A percentile compares a stretch with the other conserved stretches of the same genome.
These are phyloP conservation scores for Cymodocea nodosa DNA, from an alignment of 116 monocot species.

Conservation along the genomic window DNA sequence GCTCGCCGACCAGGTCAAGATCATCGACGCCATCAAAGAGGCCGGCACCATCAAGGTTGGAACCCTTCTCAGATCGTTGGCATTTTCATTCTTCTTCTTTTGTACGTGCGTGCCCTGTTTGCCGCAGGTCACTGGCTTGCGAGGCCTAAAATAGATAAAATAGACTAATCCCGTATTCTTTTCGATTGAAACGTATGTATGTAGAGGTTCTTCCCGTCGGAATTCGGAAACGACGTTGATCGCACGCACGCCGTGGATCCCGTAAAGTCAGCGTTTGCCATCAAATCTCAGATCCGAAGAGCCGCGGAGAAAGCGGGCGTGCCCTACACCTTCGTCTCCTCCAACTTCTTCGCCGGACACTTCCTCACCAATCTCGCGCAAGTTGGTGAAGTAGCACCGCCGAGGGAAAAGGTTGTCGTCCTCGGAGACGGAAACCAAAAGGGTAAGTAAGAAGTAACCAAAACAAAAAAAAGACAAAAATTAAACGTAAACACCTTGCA, in stretches of 20 bases:
- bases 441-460: not conserved
- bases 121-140: too few species aligned
- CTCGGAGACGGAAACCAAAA: conserved; percentile 19
- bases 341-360: conserved; percentile 15
- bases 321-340: conserved; percentile 15
- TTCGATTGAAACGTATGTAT: too few species aligned
- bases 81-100: too few species aligned
- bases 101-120: too few species aligned
- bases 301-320: conserved; percentile 10
- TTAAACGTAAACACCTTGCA: not conserved
- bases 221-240: conserved; percentile 24
- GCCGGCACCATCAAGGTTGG: conserved; percentile 21
- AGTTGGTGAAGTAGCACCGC: not conserved
- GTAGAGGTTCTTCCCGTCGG: conserved; percentile 19
- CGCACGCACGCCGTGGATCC: conserved; percentile 15
- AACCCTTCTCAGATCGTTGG: too few species aligned
- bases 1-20: conserved; percentile 29
- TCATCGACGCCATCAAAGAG: conserved; percentile 36
- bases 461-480: not conserved
- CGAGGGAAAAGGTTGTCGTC: conserved; percentile 14
- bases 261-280: conserved; percentile 1
- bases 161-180: too few species aligned
- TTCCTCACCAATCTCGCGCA: conserved; percentile 15
- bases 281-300: conserved; percentile 12
- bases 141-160: too few species aligned